Evolutionary conservation across 2,329 filamentous ascomycete genomes (phyloP).

Genomic region (Alternaria burnsii): DNA sequence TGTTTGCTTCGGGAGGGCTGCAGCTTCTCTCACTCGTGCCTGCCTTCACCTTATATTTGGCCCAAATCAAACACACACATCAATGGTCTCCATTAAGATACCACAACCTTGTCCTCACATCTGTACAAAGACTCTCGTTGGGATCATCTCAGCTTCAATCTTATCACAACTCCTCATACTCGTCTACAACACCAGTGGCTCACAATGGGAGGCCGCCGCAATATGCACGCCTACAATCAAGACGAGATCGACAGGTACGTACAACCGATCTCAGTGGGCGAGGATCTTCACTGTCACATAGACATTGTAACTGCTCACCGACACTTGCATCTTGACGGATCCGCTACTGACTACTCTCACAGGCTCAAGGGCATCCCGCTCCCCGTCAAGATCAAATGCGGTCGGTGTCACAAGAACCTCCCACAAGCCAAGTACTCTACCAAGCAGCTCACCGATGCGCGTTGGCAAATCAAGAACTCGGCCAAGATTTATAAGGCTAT

Average conservation of each 20-base stretch:
- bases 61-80: constrained; percentile 8
- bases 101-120: not conserved
- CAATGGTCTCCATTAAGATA: not conserved
- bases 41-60: constrained; percentile 13
- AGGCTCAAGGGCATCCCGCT: constrained; percentile 34
- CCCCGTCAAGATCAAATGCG: constrained; percentile 54
- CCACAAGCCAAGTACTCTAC: constrained; percentile 55
- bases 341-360: not conserved
- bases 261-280: not conserved
- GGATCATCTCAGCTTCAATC: not conserved
- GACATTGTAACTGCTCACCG: no score
- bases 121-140: not conserved
- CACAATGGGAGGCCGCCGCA: constrained; percentile 11
- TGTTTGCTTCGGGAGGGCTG: not conserved
- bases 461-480: constrained; percentile 26
- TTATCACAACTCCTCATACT: not conserved
- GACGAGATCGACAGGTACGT: constrained; percentile 24
- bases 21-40: not conserved
- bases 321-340: not conserved
- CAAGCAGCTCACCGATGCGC: constrained; percentile 54
- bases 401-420: constrained; percentile 55
- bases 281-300: no score
- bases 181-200: not conserved
- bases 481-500: constrained; percentile 34
- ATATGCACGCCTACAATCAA: constrained; percentile 17